Evolutionary conservation across 78 protist genomes (phyloP).

Genomic region (Dictyostelium firmibasis): DNA sequence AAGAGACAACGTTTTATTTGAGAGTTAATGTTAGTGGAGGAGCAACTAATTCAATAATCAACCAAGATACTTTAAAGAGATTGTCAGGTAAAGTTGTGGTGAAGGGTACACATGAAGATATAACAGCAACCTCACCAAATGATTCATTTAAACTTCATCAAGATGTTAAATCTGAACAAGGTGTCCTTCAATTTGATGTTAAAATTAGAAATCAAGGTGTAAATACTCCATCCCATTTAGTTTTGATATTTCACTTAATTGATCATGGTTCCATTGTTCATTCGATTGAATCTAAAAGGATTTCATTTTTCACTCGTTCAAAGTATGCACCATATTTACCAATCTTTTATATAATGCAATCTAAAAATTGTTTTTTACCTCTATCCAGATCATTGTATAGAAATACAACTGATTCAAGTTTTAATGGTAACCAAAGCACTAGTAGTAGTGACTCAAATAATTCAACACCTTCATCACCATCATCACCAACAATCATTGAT

Average conservation of each 20-base stretch:
- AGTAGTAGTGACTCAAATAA: neutral
- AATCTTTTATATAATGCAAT: conserved; percentile 15
- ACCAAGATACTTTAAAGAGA: neutral
- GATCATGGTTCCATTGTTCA: conserved; percentile 22
- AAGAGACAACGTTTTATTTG: conserved; percentile 26
- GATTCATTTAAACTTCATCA: conserved; percentile 28
- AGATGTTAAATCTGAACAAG: conserved; percentile 6
- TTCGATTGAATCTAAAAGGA: conserved; percentile 20
- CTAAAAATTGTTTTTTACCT: neutral
- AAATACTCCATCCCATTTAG: conserved; percentile 5
- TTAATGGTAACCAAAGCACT: neutral
- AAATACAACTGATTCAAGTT: neutral
- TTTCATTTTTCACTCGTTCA: conserved; percentile 18
- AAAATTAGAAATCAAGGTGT: conserved; percentile 34
- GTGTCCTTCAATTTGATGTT: conserved; percentile 16
- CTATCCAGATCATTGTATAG: neutral
- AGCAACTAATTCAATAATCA: neutral
- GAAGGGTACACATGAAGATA: conserved; percentile 26
- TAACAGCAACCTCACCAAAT: conserved; percentile 3
- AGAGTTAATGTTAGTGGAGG: neutral
- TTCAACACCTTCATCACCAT: neutral
- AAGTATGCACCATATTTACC: conserved; percentile 35
- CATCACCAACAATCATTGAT: neutral
- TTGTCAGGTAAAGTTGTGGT: conserved; percentile 21
- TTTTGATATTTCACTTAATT: neutral